A percentile compares a stretch with the other conserved stretches of the same genome.
phyloP scores from a whole-genome alignment of 495 filamentous ascomycete genomes.

The Penicillium salamii region DNA sequence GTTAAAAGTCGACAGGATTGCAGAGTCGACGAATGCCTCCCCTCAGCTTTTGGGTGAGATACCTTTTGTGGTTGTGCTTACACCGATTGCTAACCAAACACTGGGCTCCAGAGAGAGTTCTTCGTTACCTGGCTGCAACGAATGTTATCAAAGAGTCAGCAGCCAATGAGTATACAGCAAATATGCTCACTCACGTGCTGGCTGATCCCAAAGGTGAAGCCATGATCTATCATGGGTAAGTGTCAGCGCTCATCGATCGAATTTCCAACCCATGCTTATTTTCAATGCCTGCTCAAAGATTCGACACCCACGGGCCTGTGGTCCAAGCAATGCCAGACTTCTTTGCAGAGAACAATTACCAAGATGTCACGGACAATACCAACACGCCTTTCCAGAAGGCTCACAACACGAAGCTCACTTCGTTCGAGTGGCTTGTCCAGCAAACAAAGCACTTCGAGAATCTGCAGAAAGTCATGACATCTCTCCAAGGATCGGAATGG shows the following conservation, averaged over 20 bases:
- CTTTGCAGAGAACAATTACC: slow-evolving; percentile 38
- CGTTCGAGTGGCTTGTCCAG: slow-evolving; percentile 39
- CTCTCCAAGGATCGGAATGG: slow-evolving; percentile 29
- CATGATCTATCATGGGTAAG: slow-evolving; percentile 30
- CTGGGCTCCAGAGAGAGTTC: slow-evolving; percentile 32
- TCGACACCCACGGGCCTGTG: slow-evolving; percentile 25
- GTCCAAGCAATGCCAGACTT: slow-evolving; percentile 35
- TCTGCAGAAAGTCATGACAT: slow-evolving; percentile 40
- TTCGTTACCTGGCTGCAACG: slow-evolving; percentile 43
- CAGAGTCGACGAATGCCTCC: slow-evolving; percentile 26
- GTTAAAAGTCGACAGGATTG: slow-evolving; percentile 27
- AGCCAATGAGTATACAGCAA: slow-evolving; percentile 32
- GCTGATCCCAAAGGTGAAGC: slow-evolving; percentile 25
- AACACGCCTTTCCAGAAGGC: slow-evolving; percentile 41
- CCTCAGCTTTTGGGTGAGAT: slow-evolving; percentile 25
- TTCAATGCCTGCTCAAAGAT: slow-evolving; percentile 21
- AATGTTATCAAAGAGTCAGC: slow-evolving; percentile 34
- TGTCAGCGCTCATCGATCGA: neutral
- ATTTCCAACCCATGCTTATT: neutral
- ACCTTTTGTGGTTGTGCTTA: neutral
- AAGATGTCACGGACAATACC: slow-evolving; percentile 30
- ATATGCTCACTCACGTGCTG: slow-evolving; percentile 29
- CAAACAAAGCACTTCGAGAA: slow-evolving; percentile 34
- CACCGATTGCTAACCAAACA: neutral
- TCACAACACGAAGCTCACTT: slow-evolving; percentile 35